Conservation (phyloP, 176 grass and related monocot genomes). For the Leersia perrieri region DNA sequence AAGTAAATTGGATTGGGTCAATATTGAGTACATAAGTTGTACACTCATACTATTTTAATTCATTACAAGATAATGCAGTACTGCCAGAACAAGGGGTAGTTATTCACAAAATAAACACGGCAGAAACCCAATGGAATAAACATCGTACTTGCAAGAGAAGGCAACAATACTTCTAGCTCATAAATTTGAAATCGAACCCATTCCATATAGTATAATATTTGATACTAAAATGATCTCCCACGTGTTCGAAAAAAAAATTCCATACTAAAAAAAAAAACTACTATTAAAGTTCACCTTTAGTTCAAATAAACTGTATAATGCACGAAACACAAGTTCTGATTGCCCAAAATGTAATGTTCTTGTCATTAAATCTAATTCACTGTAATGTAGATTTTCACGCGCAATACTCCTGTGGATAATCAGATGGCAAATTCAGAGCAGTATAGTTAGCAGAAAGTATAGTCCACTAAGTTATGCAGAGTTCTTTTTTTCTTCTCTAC, state of each 20-base stretch:
- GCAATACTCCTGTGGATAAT: not conserved
- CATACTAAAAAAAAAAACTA: not conserved
- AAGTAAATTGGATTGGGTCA: not conserved
- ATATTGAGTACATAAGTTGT: conserved; percentile 2
- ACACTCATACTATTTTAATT: not conserved
- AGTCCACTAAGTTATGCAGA: not conserved
- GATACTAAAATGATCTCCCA: too few species aligned
- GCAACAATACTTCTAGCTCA: not conserved
- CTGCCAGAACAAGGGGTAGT: not conserved
- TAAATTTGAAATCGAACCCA: not conserved
- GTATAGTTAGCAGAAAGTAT: not conserved
- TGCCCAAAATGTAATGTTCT: not conserved
- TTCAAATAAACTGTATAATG: not conserved
- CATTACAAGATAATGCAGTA: not conserved
- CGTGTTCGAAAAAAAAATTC: too few species aligned
- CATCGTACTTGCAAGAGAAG: not conserved
- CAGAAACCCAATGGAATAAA: not conserved
- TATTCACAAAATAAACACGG: not conserved
- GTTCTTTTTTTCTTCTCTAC: not conserved
- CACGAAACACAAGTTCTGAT: not conserved
- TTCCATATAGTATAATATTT: not conserved
- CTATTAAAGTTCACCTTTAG: not conserved
- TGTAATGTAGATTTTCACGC: not conserved
- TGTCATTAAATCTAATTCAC: not conserved
- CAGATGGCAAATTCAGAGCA: not conserved